Conservation (phyloP, 176 grass and related monocot genomes). For the Carex cristatella region DNA sequence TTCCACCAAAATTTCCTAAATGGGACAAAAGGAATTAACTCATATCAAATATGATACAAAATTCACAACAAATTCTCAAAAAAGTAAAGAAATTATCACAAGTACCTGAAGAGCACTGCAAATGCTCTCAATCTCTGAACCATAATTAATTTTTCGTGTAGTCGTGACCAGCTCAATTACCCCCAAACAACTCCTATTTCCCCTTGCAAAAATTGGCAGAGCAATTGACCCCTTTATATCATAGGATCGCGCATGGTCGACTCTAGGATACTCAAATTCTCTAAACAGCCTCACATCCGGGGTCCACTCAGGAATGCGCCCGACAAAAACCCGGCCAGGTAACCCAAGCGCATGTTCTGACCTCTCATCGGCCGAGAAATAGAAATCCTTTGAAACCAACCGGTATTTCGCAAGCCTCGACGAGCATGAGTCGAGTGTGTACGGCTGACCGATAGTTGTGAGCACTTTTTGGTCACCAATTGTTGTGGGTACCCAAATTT, state of each 20-base stretch:
- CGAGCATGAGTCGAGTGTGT: conserved; percentile 45
- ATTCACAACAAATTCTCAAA: neutral
- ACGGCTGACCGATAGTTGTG: conserved; percentile 83
- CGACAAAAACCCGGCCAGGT: conserved; percentile 82
- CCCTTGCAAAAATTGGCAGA: conserved; percentile 65
- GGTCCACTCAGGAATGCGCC: conserved; percentile 83
- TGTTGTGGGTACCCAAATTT: conserved; percentile 70
- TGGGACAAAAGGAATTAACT: neutral
- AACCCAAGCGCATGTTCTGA: conserved; percentile 43
- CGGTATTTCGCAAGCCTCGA: conserved; percentile 58
- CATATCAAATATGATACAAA: conserved; percentile 5
- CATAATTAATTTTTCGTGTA: conserved; percentile 77
- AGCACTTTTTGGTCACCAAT: conserved; percentile 69
- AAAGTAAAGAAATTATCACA: neutral
- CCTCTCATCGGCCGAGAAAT: conserved; percentile 74
- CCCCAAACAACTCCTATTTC: conserved; percentile 53
- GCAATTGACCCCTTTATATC: conserved; percentile 78
- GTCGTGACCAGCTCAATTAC: conserved; percentile 89
- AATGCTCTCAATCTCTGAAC: conserved; percentile 66
- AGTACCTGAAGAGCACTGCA: conserved; percentile 88
- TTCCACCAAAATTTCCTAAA: neutral
- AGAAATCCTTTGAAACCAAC: conserved; percentile 52
- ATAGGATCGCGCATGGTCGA: conserved; percentile 50
- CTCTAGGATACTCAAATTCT: conserved; percentile 67
- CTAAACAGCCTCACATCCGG: conserved; percentile 90